These are phyloP conservation scores for Arabidopsis lyrata DNA, from an alignment of 441 rosid genomes.

Conservation along the genomic window DNA sequence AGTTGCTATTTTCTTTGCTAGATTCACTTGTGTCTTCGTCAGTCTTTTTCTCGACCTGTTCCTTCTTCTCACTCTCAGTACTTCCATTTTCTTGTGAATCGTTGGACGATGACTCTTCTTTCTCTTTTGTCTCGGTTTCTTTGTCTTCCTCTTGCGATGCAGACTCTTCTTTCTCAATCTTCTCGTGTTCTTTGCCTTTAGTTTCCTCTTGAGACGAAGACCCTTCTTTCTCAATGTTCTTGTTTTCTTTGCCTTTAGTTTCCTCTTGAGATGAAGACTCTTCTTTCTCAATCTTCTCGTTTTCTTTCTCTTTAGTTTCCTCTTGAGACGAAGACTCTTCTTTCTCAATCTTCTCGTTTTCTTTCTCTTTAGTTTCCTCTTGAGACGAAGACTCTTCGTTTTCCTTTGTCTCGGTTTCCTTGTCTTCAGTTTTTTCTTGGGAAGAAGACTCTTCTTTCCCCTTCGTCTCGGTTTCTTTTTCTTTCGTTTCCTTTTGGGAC, in stretches of 20 bases:
- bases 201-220: background rate
- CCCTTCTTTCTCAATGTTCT: conserved; percentile 5
- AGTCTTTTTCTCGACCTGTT: conserved; percentile 43
- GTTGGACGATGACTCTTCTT: conserved; percentile 39
- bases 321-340: background rate
- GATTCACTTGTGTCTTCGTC: conserved; percentile 38
- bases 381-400: conserved; percentile 24
- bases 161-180: conserved; percentile 4
- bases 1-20: conserved; percentile 5
- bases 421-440: background rate
- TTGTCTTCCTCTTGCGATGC: conserved; percentile 14
- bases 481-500: background rate
- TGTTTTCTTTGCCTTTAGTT: background rate
- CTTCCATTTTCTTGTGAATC: conserved; percentile 46
- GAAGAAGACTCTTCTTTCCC: conserved; percentile 27
- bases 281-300: background rate
- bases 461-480: conserved; percentile 14
- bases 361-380: background rate
- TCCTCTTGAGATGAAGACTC: background rate
- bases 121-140: conserved; percentile 11
- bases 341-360: conserved; percentile 7
- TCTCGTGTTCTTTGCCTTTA: background rate
- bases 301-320: background rate
- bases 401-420: conserved; percentile 8
- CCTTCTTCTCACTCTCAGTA: conserved; percentile 51